These are phyloP conservation scores for Magnolia kwangsiensis DNA, from an alignment of 164 flowering plant genomes.

Conservation along the genomic window DNA sequence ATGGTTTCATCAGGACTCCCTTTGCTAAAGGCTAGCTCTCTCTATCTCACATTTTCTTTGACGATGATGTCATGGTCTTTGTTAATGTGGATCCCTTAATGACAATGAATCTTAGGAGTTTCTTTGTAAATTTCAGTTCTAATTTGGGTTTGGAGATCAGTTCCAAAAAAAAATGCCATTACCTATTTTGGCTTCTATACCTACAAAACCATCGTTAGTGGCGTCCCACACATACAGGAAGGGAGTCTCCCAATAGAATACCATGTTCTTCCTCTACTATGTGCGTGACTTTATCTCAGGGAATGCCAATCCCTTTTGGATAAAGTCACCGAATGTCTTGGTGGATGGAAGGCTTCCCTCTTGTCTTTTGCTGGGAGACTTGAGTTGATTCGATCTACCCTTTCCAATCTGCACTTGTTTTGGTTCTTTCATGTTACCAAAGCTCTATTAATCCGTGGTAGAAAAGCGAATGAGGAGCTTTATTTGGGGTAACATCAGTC, in stretches of 20 bases:
- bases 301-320: background rate
- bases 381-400: background rate
- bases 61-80: background rate
- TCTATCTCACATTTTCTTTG: background rate
- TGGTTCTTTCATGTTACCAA: background rate
- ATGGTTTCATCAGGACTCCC: no score
- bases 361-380: background rate
- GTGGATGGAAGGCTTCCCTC: background rate
- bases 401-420: background rate
- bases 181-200: background rate
- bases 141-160: background rate
- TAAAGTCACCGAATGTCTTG: background rate
- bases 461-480: background rate
- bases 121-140: background rate
- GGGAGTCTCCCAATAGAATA: background rate
- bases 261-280: background rate
- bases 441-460: background rate
- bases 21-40: background rate
- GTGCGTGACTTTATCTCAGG: background rate
- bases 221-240: background rate
- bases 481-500: background rate
- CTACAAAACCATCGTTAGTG: background rate
- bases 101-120: background rate
- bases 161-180: no score
- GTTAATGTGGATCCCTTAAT: background rate